phyloP scores from a whole-genome alignment of 176 grass and related monocot species.

The barley (Hordeum vulgare) region DNA sequence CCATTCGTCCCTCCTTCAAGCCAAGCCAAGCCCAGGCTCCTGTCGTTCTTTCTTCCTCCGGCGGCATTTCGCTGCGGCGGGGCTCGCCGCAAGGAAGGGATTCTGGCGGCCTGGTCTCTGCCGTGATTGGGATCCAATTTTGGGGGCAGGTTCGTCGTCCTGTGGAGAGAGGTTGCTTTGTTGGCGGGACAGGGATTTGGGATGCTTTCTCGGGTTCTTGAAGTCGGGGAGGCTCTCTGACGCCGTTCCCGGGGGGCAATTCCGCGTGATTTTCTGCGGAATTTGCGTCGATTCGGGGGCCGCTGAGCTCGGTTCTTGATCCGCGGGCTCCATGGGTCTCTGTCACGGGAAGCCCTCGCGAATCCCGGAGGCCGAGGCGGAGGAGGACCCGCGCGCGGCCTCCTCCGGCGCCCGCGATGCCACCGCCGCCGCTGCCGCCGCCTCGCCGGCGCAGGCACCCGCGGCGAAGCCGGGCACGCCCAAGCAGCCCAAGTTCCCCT shows the following conservation, averaged over 20 bases:
- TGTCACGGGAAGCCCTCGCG: conserved; percentile 75
- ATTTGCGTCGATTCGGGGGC: conserved; percentile 21
- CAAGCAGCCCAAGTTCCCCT: conserved; percentile 85
- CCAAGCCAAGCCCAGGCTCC: background rate
- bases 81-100: conserved; percentile 17
- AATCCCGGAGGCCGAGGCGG: conserved; percentile 45
- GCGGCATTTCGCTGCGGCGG: conserved; percentile 22
- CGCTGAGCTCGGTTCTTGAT: conserved; percentile 33
- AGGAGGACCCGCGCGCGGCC: conserved; percentile 31
- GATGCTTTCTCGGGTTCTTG: conserved; percentile 29
- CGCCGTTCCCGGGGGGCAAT: conserved; percentile 1
- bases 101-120: conserved; percentile 7
- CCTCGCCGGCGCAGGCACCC: conserved; percentile 28
- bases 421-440: conserved; percentile 2
- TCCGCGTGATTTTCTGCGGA: conserved; percentile 5
- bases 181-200: conserved; percentile 25
- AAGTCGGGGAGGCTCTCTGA: conserved; percentile 23
- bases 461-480: conserved; percentile 55
- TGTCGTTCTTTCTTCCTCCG: conserved; percentile 8
- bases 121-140: conserved; percentile 18
- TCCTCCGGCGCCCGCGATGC: conserved; percentile 21
- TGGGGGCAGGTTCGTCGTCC: conserved; percentile 4
- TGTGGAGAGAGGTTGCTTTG: conserved; percentile 2
- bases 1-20: background rate
- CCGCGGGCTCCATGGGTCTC: conserved; percentile 63